Evolutionary conservation across 805 yeast species (phyloP).

Genomic region (Candida yuanshanica): DNA sequence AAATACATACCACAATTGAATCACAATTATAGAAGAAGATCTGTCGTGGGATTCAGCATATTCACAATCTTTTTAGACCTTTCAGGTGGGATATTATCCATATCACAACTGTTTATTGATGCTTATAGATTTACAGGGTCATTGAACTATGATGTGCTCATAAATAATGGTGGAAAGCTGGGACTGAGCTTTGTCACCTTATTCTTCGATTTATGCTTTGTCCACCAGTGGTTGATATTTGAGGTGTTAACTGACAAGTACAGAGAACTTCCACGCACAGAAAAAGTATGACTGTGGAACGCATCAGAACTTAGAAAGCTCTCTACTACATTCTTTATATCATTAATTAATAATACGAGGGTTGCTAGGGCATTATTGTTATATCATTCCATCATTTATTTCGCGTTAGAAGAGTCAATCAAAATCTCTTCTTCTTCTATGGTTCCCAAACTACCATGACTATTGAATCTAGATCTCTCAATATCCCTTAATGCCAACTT

Average conservation of each 20-base stretch:
- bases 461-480: constrained; percentile 2
- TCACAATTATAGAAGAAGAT: constrained; percentile 71
- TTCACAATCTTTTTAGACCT: constrained; percentile 37
- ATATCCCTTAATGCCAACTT: background rate
- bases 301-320: too few species aligned
- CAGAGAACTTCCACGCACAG: background rate
- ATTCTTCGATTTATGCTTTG: constrained; percentile 31
- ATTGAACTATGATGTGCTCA: constrained; percentile 20
- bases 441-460: constrained; percentile 3
- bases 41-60: constrained; percentile 82
- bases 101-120: constrained; percentile 20
- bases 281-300: background rate
- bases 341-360: too few species aligned
- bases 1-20: constrained; percentile 76
- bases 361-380: too few species aligned
- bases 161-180: constrained; percentile 34
- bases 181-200: constrained; percentile 35
- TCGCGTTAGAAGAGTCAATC: background rate
- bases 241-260: constrained; percentile 4
- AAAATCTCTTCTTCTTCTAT: background rate
- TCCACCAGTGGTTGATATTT: constrained; percentile 31
- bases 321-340: too few species aligned
- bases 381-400: too few species aligned
- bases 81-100: constrained; percentile 29
- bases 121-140: constrained; percentile 22